phyloP scores from a whole-genome alignment of 2,329 filamentous ascomycete genomes.

The Graphilbum fragrans region DNA sequence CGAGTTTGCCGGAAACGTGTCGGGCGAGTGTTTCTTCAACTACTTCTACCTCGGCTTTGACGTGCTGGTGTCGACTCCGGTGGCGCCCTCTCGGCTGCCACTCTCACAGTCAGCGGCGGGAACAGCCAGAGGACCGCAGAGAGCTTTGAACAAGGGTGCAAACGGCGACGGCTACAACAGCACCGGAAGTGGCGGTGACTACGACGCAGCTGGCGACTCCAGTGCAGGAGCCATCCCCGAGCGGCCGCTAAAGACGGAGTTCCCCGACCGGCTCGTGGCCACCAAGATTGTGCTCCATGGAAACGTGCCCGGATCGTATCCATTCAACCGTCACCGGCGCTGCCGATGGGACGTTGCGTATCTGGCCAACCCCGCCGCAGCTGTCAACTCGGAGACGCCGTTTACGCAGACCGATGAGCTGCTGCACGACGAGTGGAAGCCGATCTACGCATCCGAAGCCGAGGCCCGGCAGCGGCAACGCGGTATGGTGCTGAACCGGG shows the following conservation, averaged over 20 bases:
- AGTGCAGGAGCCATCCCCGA: slow-evolving; percentile 12
- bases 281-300: slow-evolving; percentile 90
- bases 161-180: slow-evolving; percentile 9
- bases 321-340: slow-evolving; percentile 87
- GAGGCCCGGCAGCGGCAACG: slow-evolving; percentile 41
- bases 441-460: slow-evolving; percentile 44
- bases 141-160: not conserved
- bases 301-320: slow-evolving; percentile 90
- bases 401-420: slow-evolving; percentile 61
- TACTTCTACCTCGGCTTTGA: slow-evolving; percentile 96
- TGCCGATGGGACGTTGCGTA: slow-evolving; percentile 73
- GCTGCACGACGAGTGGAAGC: slow-evolving; percentile 59
- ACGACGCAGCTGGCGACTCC: not conserved
- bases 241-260: slow-evolving; percentile 25
- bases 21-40: slow-evolving; percentile 83
- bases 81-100: slow-evolving; percentile 49
- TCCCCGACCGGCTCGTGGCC: slow-evolving; percentile 60
- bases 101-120: slow-evolving; percentile 28
- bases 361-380: slow-evolving; percentile 24
- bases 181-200: slow-evolving; percentile 11
- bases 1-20: slow-evolving; percentile 36
- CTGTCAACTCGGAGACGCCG: slow-evolving; percentile 61
- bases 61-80: slow-evolving; percentile 73
- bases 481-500: slow-evolving; percentile 83
- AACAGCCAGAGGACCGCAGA: not conserved